A percentile compares a stretch with the other conserved stretches of the same genome.
phyloP scores from a whole-genome alignment of 2,329 filamentous ascomycete genomes.

The Lasiodiplodia gonubiensis region DNA sequence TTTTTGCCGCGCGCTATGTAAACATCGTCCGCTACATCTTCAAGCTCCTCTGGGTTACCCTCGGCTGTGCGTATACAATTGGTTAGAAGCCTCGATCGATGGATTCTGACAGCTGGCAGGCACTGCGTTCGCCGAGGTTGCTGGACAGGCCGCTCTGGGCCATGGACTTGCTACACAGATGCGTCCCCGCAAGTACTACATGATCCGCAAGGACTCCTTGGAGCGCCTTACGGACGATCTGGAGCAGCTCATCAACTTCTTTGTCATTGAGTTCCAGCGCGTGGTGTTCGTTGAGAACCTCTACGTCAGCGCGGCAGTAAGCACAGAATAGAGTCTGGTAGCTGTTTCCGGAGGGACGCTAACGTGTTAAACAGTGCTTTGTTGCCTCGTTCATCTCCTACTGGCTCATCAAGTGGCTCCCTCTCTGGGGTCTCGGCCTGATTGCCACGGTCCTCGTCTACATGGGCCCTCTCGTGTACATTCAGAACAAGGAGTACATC shows the following conservation, averaged over 20 bases:
- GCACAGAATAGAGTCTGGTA: conserved; percentile 36
- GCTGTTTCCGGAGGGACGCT: neutral
- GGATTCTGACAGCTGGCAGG: conserved; percentile 46
- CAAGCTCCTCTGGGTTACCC: conserved; percentile 63
- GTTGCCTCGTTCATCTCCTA: conserved; percentile 63
- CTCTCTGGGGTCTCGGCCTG: conserved; percentile 68
- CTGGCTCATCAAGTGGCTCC: conserved; percentile 69
- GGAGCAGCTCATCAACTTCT: conserved; percentile 70
- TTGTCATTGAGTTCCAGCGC: conserved; percentile 71
- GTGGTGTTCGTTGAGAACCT: conserved; percentile 71
- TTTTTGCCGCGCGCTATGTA: conserved; percentile 68
- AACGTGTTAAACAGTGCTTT: conserved; percentile 58
- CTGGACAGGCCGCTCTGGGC: conserved; percentile 61
- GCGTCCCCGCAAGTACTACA: conserved; percentile 69
- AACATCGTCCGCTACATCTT: conserved; percentile 67
- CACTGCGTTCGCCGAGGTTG: conserved; percentile 63
- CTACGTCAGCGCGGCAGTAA: conserved; percentile 63
- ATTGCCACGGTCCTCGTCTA: conserved; percentile 63
- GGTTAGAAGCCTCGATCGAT: conserved; percentile 21
- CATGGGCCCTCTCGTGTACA: conserved; percentile 66
- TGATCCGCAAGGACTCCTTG: conserved; percentile 66
- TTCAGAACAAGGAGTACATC: conserved; percentile 69
- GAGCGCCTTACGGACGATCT: conserved; percentile 67
- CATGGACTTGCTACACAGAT: conserved; percentile 66
- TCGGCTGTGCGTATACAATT: conserved; percentile 57